Evolutionary conservation across 2,329 filamentous ascomycete species (phyloP).

Genomic region (Colletotrichum tamarilloi): DNA sequence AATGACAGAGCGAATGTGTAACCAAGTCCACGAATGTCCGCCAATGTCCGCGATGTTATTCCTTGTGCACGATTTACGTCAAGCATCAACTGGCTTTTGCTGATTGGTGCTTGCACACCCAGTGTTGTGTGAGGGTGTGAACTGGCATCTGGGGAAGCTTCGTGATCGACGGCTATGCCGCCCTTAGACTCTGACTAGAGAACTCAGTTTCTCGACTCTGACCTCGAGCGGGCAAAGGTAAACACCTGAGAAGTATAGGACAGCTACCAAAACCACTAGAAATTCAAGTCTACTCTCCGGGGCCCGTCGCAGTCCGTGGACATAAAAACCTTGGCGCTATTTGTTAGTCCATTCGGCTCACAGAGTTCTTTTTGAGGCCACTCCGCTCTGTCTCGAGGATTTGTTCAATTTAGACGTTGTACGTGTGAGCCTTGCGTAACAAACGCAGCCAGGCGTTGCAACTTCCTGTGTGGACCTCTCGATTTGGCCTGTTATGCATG

Average conservation of each 20-base stretch:
- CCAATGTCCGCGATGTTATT: not conserved
- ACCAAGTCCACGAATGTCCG: not conserved
- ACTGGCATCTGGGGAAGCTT: not conserved
- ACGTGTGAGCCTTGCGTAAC: not conserved
- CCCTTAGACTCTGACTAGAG: not conserved
- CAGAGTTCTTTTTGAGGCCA: too few relatives aligned
- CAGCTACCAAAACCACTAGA: not conserved
- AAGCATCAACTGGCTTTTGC: not conserved
- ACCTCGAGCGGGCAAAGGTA: too few relatives aligned
- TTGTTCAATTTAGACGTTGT: too few relatives aligned
- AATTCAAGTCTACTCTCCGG: too few relatives aligned
- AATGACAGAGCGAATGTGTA: not conserved
- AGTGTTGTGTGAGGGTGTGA: not conserved
- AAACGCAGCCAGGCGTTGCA: too few relatives aligned
- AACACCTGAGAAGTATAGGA: not conserved
- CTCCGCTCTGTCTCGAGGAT: too few relatives aligned
- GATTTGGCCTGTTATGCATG: not conserved
- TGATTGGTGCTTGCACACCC: not conserved
- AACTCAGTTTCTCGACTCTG: not conserved
- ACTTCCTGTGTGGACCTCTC: not conserved
- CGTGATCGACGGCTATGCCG: not conserved
- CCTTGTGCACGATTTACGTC: not conserved
- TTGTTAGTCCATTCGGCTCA: too few relatives aligned
- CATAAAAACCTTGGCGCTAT: too few relatives aligned
- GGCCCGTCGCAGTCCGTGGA: too few relatives aligned